Base-by-base conservation (phyloP, 2,329 filamentous ascomycete species). In the Fusarium temperatum region DNA sequence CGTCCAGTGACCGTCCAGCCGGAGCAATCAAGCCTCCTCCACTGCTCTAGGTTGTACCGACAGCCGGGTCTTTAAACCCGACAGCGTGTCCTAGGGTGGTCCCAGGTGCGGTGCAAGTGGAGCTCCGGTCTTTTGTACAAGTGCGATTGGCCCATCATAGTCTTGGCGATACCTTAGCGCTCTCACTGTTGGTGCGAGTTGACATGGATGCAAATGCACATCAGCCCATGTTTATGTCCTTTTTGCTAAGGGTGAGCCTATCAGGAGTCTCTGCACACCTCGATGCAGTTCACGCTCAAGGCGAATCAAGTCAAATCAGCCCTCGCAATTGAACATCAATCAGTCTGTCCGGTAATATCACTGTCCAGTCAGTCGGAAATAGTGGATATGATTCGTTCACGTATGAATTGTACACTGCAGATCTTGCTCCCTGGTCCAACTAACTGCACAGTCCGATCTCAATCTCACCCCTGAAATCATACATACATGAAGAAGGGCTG, bases 11-110 rank as follows among this genome's bases (percentile, higher is more conserved):
- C 71, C 71, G 36, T 66, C 62, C 70, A 61, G 54, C 50, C 42
- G 67, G 66, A 73, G 71, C 63, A 66, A 72, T 64, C 63, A 68
- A 74, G 65, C 65, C 66, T 68, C 48, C 45, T 63, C 63, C 67
- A 60, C 66, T 68, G 47, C 45, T 63, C 68, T 54, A 47, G 39
- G 44, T 66, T 44, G 59, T 68, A 75, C 76, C 76, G 76, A 78
- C 75, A 78, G 76, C 72, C 70, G 72, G 75, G 72, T 68, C 65
- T 74, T 68, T 67, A 62, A 68, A 75, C 68, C 65, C 62, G 65
- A 73, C 70, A 75, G 63, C 55, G 50, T 72, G 66, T 68, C 73
- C 58, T 42, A 72, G 75, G 73, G 63, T 76, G 66, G 64, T 42
- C 60, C 71, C 65, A 63, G 75, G 61, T 55, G 56, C 51, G 61